These are phyloP conservation scores for Raphanus hybrid DNA, from an alignment of 441 rosid species.

Conservation along the genomic window DNA sequence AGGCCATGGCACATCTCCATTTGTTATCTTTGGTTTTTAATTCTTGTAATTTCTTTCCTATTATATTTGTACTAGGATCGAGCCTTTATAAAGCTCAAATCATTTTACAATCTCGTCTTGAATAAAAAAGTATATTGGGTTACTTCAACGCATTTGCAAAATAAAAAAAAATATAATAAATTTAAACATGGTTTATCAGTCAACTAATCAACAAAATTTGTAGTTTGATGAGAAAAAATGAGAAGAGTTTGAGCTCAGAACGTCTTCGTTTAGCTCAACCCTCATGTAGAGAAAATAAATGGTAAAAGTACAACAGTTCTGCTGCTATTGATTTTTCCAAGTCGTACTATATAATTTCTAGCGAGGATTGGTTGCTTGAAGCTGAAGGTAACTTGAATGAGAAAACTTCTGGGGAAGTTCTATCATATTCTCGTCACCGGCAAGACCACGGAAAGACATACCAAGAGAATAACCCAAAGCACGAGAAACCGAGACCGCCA, in stretches of 20 bases:
- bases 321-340: constrained; percentile 19
- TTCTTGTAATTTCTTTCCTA: background rate
- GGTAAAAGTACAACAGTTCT: no score
- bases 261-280: constrained; percentile 13
- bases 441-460: constrained; percentile 58
- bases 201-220: background rate
- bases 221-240: constrained; percentile 7
- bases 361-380: constrained; percentile 43
- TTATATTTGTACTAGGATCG: background rate
- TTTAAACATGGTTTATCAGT: background rate
- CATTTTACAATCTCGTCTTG: background rate
- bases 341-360: background rate
- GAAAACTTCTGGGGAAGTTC: constrained; percentile 80
- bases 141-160: background rate
- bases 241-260: constrained; percentile 13
- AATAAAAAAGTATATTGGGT: background rate
- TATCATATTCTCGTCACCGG: constrained; percentile 56
- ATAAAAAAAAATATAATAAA: background rate
- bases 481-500: constrained; percentile 83
- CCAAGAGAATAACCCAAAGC: constrained; percentile 84
- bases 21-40: background rate
- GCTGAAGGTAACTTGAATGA: constrained; percentile 58
- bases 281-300: constrained; percentile 5
- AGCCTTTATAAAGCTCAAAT: background rate
- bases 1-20: background rate